These are phyloP conservation scores for Cucumis cinereus DNA, from an alignment of 306 rosid genomes.

Conservation along the genomic window DNA sequence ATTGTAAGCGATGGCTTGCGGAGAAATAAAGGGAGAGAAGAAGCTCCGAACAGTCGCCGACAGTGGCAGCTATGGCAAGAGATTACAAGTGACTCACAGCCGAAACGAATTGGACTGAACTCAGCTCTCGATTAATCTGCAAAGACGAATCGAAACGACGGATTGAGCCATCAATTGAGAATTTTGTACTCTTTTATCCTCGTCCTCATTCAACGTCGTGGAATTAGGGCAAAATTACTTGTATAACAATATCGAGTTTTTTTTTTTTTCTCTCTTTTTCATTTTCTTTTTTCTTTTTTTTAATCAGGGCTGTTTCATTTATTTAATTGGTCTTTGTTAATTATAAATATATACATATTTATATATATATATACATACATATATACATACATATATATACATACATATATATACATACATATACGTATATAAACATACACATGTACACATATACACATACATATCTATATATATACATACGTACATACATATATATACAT, in stretches of 20 bases:
- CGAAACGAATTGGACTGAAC: neutral
- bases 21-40: neutral
- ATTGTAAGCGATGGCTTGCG: neutral
- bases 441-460: too few relatives aligned
- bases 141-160: neutral
- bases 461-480: too few relatives aligned
- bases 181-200: neutral
- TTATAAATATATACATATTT: too few relatives aligned
- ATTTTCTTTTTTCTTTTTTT: too few relatives aligned
- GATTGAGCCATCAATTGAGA: neutral
- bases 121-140: slow-evolving; percentile 1
- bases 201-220: neutral
- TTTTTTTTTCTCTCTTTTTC: too few relatives aligned
- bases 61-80: neutral
- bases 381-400: too few relatives aligned
- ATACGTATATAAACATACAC: too few relatives aligned
- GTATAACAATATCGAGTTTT: neutral
- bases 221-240: neutral
- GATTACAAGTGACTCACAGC: neutral
- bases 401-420: too few relatives aligned
- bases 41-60: slow-evolving; percentile 2
- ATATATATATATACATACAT: too few relatives aligned
- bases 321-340: too few relatives aligned
- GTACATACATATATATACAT: too few relatives aligned
- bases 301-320: too few relatives aligned